Evolutionary conservation across 495 filamentous ascomycete genomes (phyloP), one percentile per base, ranked within the genome.

Genomic region (Diplogelasinospora grovesii): DNA sequence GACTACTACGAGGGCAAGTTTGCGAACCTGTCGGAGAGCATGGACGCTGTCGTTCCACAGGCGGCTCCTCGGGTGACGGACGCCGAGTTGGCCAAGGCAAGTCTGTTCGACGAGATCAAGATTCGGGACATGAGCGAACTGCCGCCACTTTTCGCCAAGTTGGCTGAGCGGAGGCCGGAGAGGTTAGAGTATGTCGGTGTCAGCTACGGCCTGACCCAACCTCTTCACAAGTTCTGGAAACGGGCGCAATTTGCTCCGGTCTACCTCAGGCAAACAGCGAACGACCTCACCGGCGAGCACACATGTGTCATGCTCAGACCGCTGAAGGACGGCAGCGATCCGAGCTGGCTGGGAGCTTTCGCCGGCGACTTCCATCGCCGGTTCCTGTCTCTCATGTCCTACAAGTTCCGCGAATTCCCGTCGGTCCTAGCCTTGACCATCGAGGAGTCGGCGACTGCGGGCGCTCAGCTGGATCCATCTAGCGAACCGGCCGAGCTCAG

Each of bases 1-100:
- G 86, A 96, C 49, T 99, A 93, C 67, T 99, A 89, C 59, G 86
- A 95, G 57, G 89, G 89, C 47, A 95, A 94, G 59, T 95, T 95
- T 50, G 77, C 86, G 19, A 82, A 75, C 45, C 71, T 99, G 6
- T 81, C 81, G 1, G 86, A 90, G 55, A 68, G 74, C 24, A 60
- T 60, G 18, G 55, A 61, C 9, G 44, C 42, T 15, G 49, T 67
- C 23, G 70, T 77, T 22, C 48, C 82, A 44, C 68, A 77, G 22
- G 64, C 63, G n/a, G 82, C 93, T 57, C 72, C 82, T 8, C 74
- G 88, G 32, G 83, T 95, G 25, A 90, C 88, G 0, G 89, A 95
- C 47, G 79, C 75, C 11, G 89, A 95, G 53, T 72, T 95, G 2
- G 80, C 81, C 37, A 78, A 82, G 48, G 77, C 82, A 32, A 86